These are phyloP conservation scores for Phaeomoniella chlamydospora DNA, from an alignment of 2,329 filamentous ascomycete genomes.

Conservation along the genomic window DNA sequence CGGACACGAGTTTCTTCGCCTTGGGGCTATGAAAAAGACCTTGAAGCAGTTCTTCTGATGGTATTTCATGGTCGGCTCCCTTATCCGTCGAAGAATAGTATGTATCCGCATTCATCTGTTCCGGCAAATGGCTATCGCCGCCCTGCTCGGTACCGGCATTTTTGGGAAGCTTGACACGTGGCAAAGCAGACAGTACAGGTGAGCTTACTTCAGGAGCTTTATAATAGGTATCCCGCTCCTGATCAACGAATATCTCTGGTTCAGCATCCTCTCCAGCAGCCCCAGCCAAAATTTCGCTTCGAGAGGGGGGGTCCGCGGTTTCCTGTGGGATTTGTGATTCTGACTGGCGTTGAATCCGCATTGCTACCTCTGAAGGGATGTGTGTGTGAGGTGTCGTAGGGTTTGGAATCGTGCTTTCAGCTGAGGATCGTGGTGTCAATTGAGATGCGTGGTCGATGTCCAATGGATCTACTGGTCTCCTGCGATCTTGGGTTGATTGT, in stretches of 20 bases:
- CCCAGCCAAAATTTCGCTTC: slow-evolving; percentile 10
- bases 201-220: slow-evolving; percentile 31
- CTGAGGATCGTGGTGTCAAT: slow-evolving; percentile 22
- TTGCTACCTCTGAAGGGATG: slow-evolving; percentile 26
- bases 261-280: slow-evolving; percentile 14
- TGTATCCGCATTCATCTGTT: slow-evolving; percentile 39
- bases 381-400: slow-evolving; percentile 14
- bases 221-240: slow-evolving; percentile 46
- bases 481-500: slow-evolving; percentile 17
- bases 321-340: slow-evolving; percentile 38
- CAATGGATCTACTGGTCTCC: slow-evolving; percentile 10
- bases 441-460: slow-evolving; percentile 12
- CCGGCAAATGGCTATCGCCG: slow-evolving; percentile 21
- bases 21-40: slow-evolving; percentile 48
- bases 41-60: slow-evolving; percentile 43
- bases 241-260: slow-evolving; percentile 24
- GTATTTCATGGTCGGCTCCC: slow-evolving; percentile 24
- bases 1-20: slow-evolving; percentile 21
- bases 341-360: slow-evolving; percentile 29
- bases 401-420: slow-evolving; percentile 24
- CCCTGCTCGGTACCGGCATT: slow-evolving; percentile 31
- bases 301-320: slow-evolving; percentile 27
- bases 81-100: slow-evolving; percentile 25
- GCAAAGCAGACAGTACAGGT: slow-evolving; percentile 35
- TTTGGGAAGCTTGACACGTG: slow-evolving; percentile 41